These are phyloP conservation scores for Streptanthus diversifolius DNA, from an alignment of 345 rosid genomes.

Conservation along the genomic window DNA sequence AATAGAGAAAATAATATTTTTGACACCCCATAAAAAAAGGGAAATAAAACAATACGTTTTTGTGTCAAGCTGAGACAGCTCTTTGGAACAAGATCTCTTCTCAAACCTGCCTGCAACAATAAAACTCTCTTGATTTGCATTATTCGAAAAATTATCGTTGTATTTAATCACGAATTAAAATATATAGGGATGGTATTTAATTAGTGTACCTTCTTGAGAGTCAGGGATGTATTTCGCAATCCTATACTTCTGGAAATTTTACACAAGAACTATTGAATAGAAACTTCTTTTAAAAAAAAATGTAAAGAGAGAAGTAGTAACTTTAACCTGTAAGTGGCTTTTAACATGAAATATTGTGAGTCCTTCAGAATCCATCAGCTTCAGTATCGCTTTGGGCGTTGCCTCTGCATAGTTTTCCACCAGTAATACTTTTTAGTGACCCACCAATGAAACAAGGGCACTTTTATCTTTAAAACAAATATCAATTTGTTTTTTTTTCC, in stretches of 20 bases:
- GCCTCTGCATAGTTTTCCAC: conserved; percentile 51
- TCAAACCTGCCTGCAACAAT: conserved; percentile 56
- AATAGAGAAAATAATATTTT: not conserved
- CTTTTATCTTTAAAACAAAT: not conserved
- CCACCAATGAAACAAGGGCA: not conserved
- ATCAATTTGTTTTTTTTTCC: not conserved
- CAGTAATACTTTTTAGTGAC: conserved; percentile 23
- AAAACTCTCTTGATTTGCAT: not conserved
- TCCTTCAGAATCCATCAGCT: conserved; percentile 85
- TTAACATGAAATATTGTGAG: conserved; percentile 93
- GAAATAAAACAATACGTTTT: conserved; percentile 42
- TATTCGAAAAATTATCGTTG: not conserved
- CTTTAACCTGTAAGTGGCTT: conserved; percentile 84
- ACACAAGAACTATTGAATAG: not conserved
- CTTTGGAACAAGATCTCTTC: conserved; percentile 39
- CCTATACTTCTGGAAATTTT: conserved; percentile 70
- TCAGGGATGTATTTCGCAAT: conserved; percentile 78
- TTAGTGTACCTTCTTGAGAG: conserved; percentile 56
- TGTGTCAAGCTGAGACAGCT: conserved; percentile 44
- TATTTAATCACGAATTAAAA: not conserved
- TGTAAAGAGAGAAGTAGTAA: not conserved
- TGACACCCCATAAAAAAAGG: not conserved
- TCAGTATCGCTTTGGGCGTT: conserved; percentile 85
- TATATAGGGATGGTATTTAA: not conserved
- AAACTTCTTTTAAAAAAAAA: not conserved